These are phyloP conservation scores for Blumeria graminis DNA, from an alignment of 2,329 filamentous ascomycete species.

Conservation along the genomic window DNA sequence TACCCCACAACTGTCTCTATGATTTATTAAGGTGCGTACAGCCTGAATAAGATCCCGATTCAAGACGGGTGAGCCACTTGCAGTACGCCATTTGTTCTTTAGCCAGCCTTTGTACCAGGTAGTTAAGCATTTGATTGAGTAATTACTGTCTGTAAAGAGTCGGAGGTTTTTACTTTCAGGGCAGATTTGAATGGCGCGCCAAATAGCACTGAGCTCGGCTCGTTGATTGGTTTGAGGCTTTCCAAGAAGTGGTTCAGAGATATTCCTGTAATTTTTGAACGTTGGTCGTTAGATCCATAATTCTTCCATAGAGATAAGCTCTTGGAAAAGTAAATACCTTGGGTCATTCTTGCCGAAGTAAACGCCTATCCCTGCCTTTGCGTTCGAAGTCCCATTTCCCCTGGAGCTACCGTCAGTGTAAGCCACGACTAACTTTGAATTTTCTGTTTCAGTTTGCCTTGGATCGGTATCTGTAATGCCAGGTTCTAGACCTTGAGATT, in stretches of 20 bases:
- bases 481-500: background rate
- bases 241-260: slow-evolving; percentile 14
- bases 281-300: background rate
- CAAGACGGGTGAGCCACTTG: slow-evolving; percentile 45
- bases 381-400: slow-evolving; percentile 30
- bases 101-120: slow-evolving; percentile 64
- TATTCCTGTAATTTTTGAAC: slow-evolving; percentile 23
- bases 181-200: slow-evolving; percentile 57
- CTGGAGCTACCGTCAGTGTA: slow-evolving; percentile 40
- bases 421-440: slow-evolving; percentile 17
- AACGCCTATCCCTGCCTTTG: slow-evolving; percentile 36
- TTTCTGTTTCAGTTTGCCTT: background rate
- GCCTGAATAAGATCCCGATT: slow-evolving; percentile 66
- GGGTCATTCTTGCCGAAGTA: slow-evolving; percentile 33
- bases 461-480: background rate
- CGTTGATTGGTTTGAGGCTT: slow-evolving; percentile 70
- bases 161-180: slow-evolving; percentile 42
- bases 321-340: slow-evolving; percentile 18
- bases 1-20: slow-evolving; percentile 33
- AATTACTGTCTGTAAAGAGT: slow-evolving; percentile 75
- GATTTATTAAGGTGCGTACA: slow-evolving; percentile 45
- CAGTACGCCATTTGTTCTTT: slow-evolving; percentile 53
- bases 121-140: slow-evolving; percentile 73
- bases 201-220: slow-evolving; percentile 76
- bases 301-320: background rate